phyloP scores from a whole-genome alignment of 345 rosid genomes.

The Gossypium ekmanianum region DNA sequence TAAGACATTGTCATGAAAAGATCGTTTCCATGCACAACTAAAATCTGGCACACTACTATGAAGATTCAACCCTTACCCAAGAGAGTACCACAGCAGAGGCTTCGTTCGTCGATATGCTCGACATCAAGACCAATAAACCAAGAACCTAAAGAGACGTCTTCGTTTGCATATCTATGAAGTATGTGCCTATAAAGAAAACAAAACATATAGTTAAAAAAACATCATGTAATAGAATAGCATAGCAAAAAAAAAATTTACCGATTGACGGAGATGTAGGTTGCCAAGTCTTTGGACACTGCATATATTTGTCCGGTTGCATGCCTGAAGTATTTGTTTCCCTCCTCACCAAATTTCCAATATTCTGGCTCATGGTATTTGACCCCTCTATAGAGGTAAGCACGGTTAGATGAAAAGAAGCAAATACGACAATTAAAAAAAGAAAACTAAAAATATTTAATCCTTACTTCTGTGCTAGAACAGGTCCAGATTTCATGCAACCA shows the following conservation, averaged over 20 bases:
- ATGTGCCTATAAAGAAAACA: constrained; percentile 46
- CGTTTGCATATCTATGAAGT: constrained; percentile 89
- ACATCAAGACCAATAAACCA: constrained; percentile 99
- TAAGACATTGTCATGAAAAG: not conserved
- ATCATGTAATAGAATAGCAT: not conserved
- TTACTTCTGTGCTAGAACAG: constrained; percentile 87
- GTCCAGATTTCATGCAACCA: constrained; percentile 99
- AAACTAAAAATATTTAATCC: constrained; percentile 15
- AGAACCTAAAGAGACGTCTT: constrained; percentile 90
- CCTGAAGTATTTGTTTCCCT: constrained; percentile 86
- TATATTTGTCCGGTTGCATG: constrained; percentile 97
- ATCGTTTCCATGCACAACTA: not conserved
- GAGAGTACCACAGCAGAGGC: constrained; percentile 90
- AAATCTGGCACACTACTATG: not conserved
- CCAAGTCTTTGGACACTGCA: constrained; percentile 87
- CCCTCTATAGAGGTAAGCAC: constrained; percentile 46
- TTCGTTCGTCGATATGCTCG: constrained; percentile 84
- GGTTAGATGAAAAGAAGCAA: not conserved
- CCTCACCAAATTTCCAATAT: constrained; percentile 96
- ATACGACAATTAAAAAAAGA: not conserved
- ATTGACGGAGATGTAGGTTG: constrained; percentile 79
- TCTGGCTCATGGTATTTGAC: constrained; percentile 92
- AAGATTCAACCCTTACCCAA: constrained; percentile 51
- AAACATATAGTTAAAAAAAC: constrained; percentile 5
- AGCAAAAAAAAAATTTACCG: constrained; percentile 34